A percentile compares a stretch with the other conserved stretches of the same genome.
Conservation (phyloP, 768 basidiomycete species). For the Kwoniella dejecticola region DNA sequence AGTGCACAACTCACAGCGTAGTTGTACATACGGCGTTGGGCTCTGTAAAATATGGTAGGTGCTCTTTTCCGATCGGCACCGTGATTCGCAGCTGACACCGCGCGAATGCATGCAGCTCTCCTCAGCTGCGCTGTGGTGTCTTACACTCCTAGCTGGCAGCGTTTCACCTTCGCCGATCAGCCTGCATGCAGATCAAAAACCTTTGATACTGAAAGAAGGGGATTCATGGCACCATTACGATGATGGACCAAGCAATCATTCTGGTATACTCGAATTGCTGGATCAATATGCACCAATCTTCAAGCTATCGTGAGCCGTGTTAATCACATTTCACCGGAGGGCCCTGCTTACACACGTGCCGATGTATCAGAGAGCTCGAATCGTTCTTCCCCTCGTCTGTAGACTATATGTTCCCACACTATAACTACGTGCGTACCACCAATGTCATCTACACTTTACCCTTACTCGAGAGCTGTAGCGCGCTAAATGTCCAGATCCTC, state of each 20-base stretch:
- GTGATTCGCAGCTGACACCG: too few species aligned
- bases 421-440: constrained; percentile 24
- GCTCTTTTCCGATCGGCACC: too few species aligned
- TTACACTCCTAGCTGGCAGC: not conserved
- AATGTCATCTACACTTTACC: not conserved
- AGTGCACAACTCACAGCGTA: too few species aligned
- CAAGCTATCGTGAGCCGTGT: constrained; percentile 35
- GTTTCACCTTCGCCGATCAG: not conserved
- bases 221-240: not conserved
- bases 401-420: constrained; percentile 50
- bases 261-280: constrained; percentile 31
- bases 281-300: constrained; percentile 41
- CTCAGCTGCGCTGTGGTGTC: constrained; percentile 14
- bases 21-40: too few species aligned
- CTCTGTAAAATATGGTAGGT: too few species aligned
- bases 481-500: not conserved
- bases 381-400: constrained; percentile 43
- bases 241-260: not conserved
- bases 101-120: not conserved
- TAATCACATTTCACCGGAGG: not conserved
- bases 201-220: too few species aligned
- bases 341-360: not conserved
- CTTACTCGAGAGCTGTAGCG: too few species aligned
- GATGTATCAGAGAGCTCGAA: constrained; percentile 26
- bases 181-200: not conserved